These are phyloP conservation scores for Stagonosporopsis tanaceti DNA, from an alignment of 2,329 filamentous ascomycete species.

Conservation along the genomic window DNA sequence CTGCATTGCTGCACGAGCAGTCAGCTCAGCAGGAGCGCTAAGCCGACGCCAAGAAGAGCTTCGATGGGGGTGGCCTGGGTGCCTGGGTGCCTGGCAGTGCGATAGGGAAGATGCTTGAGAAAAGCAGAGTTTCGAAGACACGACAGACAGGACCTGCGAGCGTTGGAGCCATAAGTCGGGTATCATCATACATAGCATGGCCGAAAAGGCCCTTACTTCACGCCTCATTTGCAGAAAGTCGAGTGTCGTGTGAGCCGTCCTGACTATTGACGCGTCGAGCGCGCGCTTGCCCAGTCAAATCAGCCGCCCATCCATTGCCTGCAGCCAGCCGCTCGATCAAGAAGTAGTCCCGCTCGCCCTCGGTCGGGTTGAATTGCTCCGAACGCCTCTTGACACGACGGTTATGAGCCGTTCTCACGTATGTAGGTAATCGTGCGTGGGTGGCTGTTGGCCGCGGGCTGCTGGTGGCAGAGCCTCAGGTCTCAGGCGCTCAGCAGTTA, in stretches of 20 bases:
- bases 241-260: not conserved
- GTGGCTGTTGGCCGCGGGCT: not conserved
- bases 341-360: slow-evolving; percentile 14
- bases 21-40: not conserved
- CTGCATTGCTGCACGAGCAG: not conserved
- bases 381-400: not conserved
- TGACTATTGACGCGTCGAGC: slow-evolving; percentile 9
- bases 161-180: not conserved
- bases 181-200: not conserved
- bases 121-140: not conserved
- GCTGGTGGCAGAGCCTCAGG: slow-evolving; percentile 5
- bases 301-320: slow-evolving; percentile 1
- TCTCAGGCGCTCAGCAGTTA: slow-evolving; percentile 9
- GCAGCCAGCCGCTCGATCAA: slow-evolving; percentile 14
- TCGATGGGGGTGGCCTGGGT: not conserved
- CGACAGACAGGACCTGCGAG: not conserved
- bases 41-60: slow-evolving; percentile 3
- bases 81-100: not conserved
- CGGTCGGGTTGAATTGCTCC: slow-evolving; percentile 12
- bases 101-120: slow-evolving; percentile 8
- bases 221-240: not conserved
- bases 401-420: slow-evolving; percentile 15
- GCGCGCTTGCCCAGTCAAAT: slow-evolving; percentile 8
- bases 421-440: slow-evolving; percentile 12
- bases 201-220: not conserved